Conservation (phyloP, 139 green algal genomes). For the Edaphochlamys debaryana region DNA sequence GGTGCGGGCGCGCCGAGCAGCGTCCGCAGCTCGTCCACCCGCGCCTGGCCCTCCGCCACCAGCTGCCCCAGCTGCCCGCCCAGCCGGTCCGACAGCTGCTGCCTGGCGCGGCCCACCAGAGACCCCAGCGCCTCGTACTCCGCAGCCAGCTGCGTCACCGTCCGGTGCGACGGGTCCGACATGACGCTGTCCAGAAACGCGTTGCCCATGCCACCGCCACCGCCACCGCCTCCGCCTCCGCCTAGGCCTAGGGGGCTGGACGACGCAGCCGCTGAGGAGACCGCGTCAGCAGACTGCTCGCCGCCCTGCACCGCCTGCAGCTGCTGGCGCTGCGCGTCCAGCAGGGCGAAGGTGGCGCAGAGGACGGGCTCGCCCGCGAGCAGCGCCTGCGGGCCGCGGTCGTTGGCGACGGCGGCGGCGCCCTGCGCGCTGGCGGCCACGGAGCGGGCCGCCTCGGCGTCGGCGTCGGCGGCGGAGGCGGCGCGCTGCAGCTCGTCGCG, state of each 20-base stretch:
- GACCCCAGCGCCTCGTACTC: neutral
- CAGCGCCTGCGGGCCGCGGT: slow-evolving; percentile 9
- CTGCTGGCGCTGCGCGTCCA: slow-evolving; percentile 11
- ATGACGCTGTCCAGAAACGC: slow-evolving; percentile 33
- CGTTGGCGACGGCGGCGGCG: slow-evolving; percentile 6
- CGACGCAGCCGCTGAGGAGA: neutral
- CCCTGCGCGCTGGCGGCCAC: neutral
- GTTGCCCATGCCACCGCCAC: neutral
- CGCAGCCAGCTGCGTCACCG: slow-evolving; percentile 4
- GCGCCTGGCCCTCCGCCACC: neutral
- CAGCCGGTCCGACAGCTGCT: neutral
- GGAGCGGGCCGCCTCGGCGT: neutral
- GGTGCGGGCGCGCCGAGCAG: slow-evolving; percentile 4
- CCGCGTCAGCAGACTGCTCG: neutral
- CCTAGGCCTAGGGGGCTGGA: neutral
- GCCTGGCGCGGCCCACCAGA: neutral
- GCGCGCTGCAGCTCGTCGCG: neutral
- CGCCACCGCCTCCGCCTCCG: too few relatives aligned
- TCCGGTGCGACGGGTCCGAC: slow-evolving; percentile 20
- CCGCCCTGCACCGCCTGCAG: neutral
- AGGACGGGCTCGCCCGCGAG: slow-evolving; percentile 5
- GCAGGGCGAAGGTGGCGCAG: neutral
- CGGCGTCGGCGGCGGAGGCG: neutral
- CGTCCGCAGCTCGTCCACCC: neutral
- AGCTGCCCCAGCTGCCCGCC: neutral